Evolutionary conservation across 441 rosid genomes (phyloP), one percentile per base, ranked within the genome.

Genomic region (Erodium trifolium): DNA sequence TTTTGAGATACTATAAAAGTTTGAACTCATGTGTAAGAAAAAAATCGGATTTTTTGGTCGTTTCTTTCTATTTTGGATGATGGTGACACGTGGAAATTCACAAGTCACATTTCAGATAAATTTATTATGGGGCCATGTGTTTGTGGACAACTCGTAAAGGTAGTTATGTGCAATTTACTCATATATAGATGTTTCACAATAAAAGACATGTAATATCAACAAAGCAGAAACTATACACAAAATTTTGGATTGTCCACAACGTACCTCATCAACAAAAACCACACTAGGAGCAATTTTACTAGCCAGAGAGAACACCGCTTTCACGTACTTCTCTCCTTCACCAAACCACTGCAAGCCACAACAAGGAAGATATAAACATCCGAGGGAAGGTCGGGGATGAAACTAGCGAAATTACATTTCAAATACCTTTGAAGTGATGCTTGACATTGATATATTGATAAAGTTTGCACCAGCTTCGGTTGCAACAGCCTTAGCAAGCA

Each of bases 401-500:
- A 72, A 68, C 49, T 7, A 3, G 4, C 12, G 23, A 65, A 18
- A 69, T 13, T 37, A 49, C 13, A 39, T 18, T 68, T 13, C 39
- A 63, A 17, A 17, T 74, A 95, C 99, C 97, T 95, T 95, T 2
- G 99, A 95, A 37, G 99, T 89, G 72, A 92, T 92, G 84, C 98
- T 95, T 19, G 99, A 95, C 99, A 95, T 95, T n/a, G 99, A 95
- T 78, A 95, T 92, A 75, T 95, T 95, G 47, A 95, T 91, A 72
- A 95, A 95, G 81, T 92, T 95, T 66, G 99, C 99, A 16, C 98
- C 99, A 72, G 97, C 97, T 71, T 95, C 98, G 19, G 98, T 95
- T 41, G 99, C 98, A 73, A 95, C 98, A 53, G 99, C 99, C 80
- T 95, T 95, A 3, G 99, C 99, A 66, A 95, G 87, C 99, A 95